phyloP scores from a whole-genome alignment of 768 basidiomycete genomes.

The Mycena filopes region DNA sequence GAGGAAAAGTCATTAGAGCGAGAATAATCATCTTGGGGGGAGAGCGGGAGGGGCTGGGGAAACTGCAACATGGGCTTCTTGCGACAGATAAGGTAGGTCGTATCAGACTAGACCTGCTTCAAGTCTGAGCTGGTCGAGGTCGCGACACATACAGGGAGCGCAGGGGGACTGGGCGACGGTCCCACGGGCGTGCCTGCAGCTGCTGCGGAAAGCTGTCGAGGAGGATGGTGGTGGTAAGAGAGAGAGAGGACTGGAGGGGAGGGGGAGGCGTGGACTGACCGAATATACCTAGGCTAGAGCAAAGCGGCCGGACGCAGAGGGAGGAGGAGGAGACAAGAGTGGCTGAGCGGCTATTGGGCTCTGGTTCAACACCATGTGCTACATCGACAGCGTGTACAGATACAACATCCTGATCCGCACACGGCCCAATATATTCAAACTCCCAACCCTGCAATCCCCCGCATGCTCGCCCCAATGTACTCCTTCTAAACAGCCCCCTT shows the following conservation, averaged over 20 bases:
- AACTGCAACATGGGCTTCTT: slow-evolving; percentile 70
- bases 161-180: slow-evolving; percentile 39
- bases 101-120: slow-evolving; percentile 71
- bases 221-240: slow-evolving; percentile 32
- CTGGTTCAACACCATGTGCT: slow-evolving; percentile 19
- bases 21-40: slow-evolving; percentile 51
- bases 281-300: slow-evolving; percentile 22
- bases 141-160: slow-evolving; percentile 53
- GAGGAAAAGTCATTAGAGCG: slow-evolving; percentile 53
- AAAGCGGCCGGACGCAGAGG: slow-evolving; percentile 19
- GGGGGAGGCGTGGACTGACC: no score
- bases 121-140: slow-evolving; percentile 58
- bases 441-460: slow-evolving; percentile 15
- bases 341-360: no score
- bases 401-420: slow-evolving; percentile 13
- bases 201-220: slow-evolving; percentile 28
- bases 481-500: slow-evolving; percentile 56
- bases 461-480: slow-evolving; percentile 55
- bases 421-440: not conserved
- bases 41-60: slow-evolving; percentile 54
- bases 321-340: slow-evolving; percentile 33
- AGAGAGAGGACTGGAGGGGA: no score
- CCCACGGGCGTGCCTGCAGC: slow-evolving; percentile 41
- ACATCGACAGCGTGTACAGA: slow-evolving; percentile 9
- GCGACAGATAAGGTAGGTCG: slow-evolving; percentile 35